Evolutionary conservation across 2,329 filamentous ascomycete species (phyloP).

Genomic region (Exophiala calicioides): DNA sequence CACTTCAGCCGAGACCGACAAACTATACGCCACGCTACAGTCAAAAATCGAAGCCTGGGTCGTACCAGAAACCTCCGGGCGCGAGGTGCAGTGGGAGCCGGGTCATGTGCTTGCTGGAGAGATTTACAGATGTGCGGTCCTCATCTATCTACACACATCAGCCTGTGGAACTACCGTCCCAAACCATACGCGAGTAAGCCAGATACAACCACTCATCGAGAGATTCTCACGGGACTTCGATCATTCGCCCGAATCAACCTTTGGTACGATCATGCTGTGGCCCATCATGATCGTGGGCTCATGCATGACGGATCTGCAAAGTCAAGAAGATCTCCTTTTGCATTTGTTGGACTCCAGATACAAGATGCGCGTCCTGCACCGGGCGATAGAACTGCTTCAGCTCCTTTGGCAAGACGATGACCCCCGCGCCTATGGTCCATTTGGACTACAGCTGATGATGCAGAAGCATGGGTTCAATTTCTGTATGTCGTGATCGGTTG

Average conservation of each 20-base stretch:
- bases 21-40: constrained; percentile 3
- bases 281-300: constrained; percentile 28
- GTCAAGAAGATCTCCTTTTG: background rate
- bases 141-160: constrained; percentile 13
- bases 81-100: constrained; percentile 8
- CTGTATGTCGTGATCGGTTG: constrained; percentile 17
- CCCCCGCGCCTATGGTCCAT: constrained; percentile 21
- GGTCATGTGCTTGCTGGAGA: constrained; percentile 13
- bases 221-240: background rate
- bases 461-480: constrained; percentile 22
- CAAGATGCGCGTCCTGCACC: constrained; percentile 7
- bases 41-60: constrained; percentile 8
- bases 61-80: constrained; percentile 5
- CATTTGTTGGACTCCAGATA: background rate
- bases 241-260: constrained; percentile 4
- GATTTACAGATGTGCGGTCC: constrained; percentile 16
- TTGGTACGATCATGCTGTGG: constrained; percentile 21
- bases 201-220: constrained; percentile 18
- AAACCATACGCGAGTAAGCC: constrained; percentile 15
- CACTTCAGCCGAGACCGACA: background rate
- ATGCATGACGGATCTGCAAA: constrained; percentile 19
- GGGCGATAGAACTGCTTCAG: constrained; percentile 17
- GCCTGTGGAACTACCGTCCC: constrained; percentile 17
- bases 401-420: constrained; percentile 23
- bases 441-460: constrained; percentile 25